A percentile compares a stretch with the other conserved stretches of the same genome.
Conservation (phyloP, 2,329 filamentous ascomycete genomes). For the Cladophialophora exuberans region DNA sequence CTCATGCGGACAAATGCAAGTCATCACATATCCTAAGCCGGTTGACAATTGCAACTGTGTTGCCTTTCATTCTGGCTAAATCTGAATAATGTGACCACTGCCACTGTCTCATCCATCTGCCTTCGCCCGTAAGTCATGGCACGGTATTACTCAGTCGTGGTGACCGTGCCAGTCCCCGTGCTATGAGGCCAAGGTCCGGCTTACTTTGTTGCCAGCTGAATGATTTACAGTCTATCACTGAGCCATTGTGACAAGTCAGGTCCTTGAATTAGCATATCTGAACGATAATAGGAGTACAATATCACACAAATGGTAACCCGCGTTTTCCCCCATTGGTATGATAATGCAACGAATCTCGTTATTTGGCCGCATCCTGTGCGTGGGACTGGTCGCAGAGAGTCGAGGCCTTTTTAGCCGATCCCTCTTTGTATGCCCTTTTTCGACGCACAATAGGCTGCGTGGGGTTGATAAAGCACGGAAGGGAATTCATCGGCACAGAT, state of each 20-base stretch:
- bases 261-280: conserved; percentile 9
- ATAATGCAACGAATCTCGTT: conserved; percentile 13
- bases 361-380: not conserved
- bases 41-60: not conserved
- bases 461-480: not conserved
- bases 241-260: conserved; percentile 6
- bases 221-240: not conserved
- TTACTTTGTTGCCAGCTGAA: not conserved
- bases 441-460: too few relatives aligned
- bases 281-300: conserved; percentile 5
- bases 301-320: not conserved
- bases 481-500: conserved; percentile 15
- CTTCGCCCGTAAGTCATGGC: not conserved
- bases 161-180: not conserved
- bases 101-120: not conserved
- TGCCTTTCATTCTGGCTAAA: conserved; percentile 3
- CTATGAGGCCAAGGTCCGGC: not conserved
- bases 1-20: too few relatives aligned
- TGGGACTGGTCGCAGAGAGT: conserved; percentile 12
- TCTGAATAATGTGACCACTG: not conserved
- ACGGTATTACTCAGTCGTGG: too few relatives aligned
- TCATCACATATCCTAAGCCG: not conserved
- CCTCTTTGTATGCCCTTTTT: too few relatives aligned
- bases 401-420: conserved; percentile 12
- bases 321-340: not conserved